phyloP scores from a whole-genome alignment of 2,329 filamentous ascomycete species.

The Aspergillus viridinutans region DNA sequence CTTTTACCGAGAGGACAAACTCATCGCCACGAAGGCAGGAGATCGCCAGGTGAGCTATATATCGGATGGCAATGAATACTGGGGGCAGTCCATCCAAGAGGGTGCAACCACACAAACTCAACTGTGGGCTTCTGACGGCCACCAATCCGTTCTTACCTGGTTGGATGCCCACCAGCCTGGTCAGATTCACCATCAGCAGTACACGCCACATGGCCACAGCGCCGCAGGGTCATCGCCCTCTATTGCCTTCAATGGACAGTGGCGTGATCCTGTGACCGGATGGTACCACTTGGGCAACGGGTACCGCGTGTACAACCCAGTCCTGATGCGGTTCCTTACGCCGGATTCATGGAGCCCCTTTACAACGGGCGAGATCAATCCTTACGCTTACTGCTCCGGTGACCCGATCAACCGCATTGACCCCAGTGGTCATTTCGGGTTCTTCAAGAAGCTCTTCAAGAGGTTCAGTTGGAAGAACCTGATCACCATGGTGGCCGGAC shows the following conservation, averaged over 20 bases:
- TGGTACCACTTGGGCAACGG: constrained; percentile 12
- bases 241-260: constrained; percentile 10
- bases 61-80: not conserved
- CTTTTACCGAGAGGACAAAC: no score
- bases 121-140: not conserved
- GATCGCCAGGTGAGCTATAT: no score
- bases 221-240: not conserved
- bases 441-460: not conserved
- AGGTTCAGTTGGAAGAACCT: not conserved
- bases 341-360: constrained; percentile 13
- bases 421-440: constrained; percentile 9
- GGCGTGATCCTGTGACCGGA: constrained; percentile 11
- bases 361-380: constrained; percentile 13
- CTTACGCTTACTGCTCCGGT: constrained; percentile 13
- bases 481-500: not conserved
- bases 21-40: no score
- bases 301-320: constrained; percentile 14
- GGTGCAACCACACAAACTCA: not conserved
- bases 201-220: constrained; percentile 5
- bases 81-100: not conserved
- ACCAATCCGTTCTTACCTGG: not conserved
- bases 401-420: constrained; percentile 15
- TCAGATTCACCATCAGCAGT: not conserved
- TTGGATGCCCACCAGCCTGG: not conserved
- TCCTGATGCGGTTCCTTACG: constrained; percentile 8